Conservation (phyloP, 805 yeast genomes). For the Candida rishiriensis region DNA sequence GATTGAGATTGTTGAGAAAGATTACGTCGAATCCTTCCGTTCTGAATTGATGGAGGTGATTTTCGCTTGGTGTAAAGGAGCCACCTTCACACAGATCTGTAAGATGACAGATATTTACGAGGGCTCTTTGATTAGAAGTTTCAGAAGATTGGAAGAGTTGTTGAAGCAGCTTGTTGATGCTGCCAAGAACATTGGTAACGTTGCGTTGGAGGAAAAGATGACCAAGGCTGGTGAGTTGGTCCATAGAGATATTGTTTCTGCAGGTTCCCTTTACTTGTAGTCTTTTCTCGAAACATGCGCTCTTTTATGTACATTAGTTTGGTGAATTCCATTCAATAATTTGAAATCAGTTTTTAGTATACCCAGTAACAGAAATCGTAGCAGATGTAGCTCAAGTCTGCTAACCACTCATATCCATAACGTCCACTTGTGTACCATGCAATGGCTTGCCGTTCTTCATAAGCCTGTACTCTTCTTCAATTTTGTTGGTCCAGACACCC, state of each 20-base stretch:
- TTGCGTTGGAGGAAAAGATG: constrained; percentile 83
- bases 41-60: constrained; percentile 97
- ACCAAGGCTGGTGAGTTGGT: constrained; percentile 77
- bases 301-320: too few species aligned
- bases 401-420: constrained; percentile 17
- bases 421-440: constrained; percentile 14
- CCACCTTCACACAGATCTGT: constrained; percentile 92
- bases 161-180: constrained; percentile 86
- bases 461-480: constrained; percentile 9
- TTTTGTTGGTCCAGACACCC: constrained; percentile 21
- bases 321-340: too few species aligned
- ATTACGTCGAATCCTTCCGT: constrained; percentile 86
- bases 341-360: too few species aligned
- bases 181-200: constrained; percentile 91
- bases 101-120: constrained; percentile 99
- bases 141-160: constrained; percentile 90
- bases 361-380: not conserved
- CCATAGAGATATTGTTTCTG: constrained; percentile 94
- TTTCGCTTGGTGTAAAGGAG: constrained; percentile 94
- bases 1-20: constrained; percentile 85
- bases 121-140: constrained; percentile 92
- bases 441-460: constrained; percentile 21
- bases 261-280: constrained; percentile 82
- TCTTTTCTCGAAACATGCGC: too few species aligned
- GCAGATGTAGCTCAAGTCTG: not conserved